These are phyloP conservation scores for Phaeophleospora eucalypticola DNA, from an alignment of 2,329 filamentous ascomycete species.

Conservation along the genomic window DNA sequence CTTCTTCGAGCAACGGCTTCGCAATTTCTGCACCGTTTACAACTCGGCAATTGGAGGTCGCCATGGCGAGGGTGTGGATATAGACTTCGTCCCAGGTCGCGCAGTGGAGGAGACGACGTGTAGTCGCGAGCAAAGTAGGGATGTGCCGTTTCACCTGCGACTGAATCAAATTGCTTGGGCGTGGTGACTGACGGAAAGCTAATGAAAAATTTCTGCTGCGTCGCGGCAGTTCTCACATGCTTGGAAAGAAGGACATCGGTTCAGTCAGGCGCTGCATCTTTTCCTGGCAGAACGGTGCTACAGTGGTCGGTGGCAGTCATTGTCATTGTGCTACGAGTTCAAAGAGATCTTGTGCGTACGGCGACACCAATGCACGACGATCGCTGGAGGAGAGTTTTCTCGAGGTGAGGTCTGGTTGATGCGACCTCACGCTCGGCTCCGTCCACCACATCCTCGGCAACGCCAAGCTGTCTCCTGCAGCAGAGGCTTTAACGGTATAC, in stretches of 20 bases:
- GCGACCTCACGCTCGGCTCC: background rate
- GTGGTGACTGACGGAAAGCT: too few relatives aligned
- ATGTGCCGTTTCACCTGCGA: background rate
- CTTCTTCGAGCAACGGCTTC: constrained; percentile 73
- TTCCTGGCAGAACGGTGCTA: background rate
- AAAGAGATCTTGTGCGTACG: background rate
- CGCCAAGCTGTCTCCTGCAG: too few relatives aligned
- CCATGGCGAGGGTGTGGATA: background rate
- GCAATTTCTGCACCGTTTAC: constrained; percentile 84
- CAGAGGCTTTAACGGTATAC: too few relatives aligned
- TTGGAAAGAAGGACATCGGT: background rate
- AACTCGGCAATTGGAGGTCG: constrained; percentile 71
- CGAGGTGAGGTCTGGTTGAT: background rate
- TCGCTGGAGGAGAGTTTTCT: background rate
- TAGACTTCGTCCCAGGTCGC: background rate
- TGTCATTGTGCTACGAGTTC: background rate
- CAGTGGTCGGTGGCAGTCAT: background rate
- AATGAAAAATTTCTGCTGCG: background rate
- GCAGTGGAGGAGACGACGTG: too few relatives aligned
- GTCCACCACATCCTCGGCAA: too few relatives aligned
- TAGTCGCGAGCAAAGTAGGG: background rate
- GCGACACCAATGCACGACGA: background rate
- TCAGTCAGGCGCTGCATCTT: background rate
- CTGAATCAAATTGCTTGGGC: background rate
- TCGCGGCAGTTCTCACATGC: background rate